Conservation (phyloP, 176 grass and related monocot genomes). For the Typha latifolia region DNA sequence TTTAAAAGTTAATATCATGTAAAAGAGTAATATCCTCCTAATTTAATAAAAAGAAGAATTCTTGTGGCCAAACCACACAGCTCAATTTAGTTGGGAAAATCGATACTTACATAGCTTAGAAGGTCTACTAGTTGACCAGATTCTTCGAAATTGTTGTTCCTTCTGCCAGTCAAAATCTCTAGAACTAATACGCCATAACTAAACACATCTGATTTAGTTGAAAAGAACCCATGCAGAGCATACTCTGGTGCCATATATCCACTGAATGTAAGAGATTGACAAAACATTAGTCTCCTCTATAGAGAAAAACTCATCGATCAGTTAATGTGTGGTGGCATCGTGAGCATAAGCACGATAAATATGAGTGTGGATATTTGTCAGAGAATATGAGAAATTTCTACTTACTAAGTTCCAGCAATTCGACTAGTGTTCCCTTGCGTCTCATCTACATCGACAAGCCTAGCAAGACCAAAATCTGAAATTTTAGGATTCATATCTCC, state of each 20-base stretch:
- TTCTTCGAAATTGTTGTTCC: constrained; percentile 28
- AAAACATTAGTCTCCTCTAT: no score
- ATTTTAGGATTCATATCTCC: no score
- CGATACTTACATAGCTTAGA: constrained; percentile 31
- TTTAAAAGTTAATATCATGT: no score
- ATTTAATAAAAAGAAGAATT: no score
- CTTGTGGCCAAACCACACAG: constrained; percentile 30
- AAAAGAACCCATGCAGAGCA: constrained; percentile 54
- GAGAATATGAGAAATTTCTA: background rate
- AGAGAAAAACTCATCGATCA: no score
- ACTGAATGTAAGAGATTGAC: constrained; percentile 15
- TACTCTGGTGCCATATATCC: no score
- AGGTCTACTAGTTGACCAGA: constrained; percentile 23
- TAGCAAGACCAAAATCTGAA: background rate
- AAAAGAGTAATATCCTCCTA: constrained; percentile 27
- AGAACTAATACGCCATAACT: constrained; percentile 53
- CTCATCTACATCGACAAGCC: background rate
- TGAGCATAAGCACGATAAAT: no score
- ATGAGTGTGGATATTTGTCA: no score
- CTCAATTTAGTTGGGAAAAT: background rate
- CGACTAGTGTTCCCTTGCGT: background rate
- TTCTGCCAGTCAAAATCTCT: constrained; percentile 50
- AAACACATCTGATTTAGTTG: constrained; percentile 51
- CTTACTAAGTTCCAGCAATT: background rate
- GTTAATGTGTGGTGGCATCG: no score